phyloP scores from a whole-genome alignment of 805 yeast genomes.

The Kodamaea leandrae region DNA sequence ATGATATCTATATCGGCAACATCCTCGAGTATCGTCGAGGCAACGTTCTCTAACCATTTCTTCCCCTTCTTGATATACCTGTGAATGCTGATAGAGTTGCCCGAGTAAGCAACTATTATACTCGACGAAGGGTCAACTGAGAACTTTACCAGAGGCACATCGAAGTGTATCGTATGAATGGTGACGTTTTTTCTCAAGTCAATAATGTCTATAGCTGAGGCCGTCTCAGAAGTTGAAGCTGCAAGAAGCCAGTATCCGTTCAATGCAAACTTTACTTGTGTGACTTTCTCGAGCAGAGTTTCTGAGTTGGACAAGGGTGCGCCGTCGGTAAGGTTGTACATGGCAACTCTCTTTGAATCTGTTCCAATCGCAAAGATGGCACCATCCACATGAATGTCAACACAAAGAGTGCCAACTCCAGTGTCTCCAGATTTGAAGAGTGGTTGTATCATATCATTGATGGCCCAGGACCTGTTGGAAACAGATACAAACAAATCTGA shows the following conservation, averaged over 20 bases:
- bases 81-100: constrained; percentile 25
- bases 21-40: constrained; percentile 2
- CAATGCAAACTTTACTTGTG: constrained; percentile 48
- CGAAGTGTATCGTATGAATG: constrained; percentile 27
- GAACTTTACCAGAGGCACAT: constrained; percentile 21
- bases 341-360: constrained; percentile 27
- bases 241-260: constrained; percentile 65
- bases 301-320: constrained; percentile 32
- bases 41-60: constrained; percentile 25
- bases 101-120: constrained; percentile 23
- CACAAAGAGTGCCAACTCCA: constrained; percentile 10
- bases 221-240: constrained; percentile 20
- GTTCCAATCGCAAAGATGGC: constrained; percentile 42
- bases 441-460: constrained; percentile 12
- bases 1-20: constrained; percentile 4
- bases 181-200: constrained; percentile 45
- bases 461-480: constrained; percentile 24
- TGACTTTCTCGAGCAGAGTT: constrained; percentile 22
- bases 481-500: constrained; percentile 26
- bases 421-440: constrained; percentile 6
- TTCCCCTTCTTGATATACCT: constrained; percentile 41
- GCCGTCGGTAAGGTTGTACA: constrained; percentile 42
- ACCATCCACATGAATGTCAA: constrained; percentile 49
- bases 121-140: constrained; percentile 38
- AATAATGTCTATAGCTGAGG: constrained; percentile 37